Base-by-base conservation (phyloP, 2,329 filamentous ascomycete genomes). In the Grosmannia huntii region DNA sequence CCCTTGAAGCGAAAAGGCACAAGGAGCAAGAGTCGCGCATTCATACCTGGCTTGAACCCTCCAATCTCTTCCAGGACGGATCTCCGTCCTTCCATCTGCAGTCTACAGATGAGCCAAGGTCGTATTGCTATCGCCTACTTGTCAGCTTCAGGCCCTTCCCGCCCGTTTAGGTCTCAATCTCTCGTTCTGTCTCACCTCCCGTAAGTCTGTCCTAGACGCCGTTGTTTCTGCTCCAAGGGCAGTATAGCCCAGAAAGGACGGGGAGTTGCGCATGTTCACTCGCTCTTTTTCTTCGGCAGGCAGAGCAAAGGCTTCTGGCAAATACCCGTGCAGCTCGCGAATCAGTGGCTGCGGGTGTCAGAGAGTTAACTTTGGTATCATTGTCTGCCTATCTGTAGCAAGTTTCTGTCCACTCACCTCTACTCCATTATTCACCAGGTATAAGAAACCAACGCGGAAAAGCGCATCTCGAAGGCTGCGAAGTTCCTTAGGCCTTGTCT, bases 231-330 rank as follows among this genome's bases (percentile, higher is more conserved):
- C 72, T 0, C 80, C 80, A 21, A 76, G 74, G 0, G 71, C 75
- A 60, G 77, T 80, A 64, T 83, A 84, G 0, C 82, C 82, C 2
- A 84, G 69, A 58, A 84, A 83, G 64, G 83, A 81, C 12, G 80
- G 79, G 1, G 78, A 83, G 48, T 81, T 78, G 38, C 72, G 67
- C 33, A 79, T 70, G 0, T 73, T 73, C 12, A 78, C 66, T 2
- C 64, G 64, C 1, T 66, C 65, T 58, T 79, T 80, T 11, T 69
- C 65, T 5, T 65, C 62, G 0, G 64, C 55, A 0, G 71, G 63
- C 2, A 79, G 66, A 1, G 66, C 64, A 60, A 80, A 81, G 3
- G 79, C 68, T 0, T 31, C 44, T 1, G 77, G 76, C 3, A 80
- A 66, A 5, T 4, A 67, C 16, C 66, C 60, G 4, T 72, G 68